Evolutionary conservation across 495 filamentous ascomycete genomes (phyloP).

Genomic region (Aspergillus olivimuriae): DNA sequence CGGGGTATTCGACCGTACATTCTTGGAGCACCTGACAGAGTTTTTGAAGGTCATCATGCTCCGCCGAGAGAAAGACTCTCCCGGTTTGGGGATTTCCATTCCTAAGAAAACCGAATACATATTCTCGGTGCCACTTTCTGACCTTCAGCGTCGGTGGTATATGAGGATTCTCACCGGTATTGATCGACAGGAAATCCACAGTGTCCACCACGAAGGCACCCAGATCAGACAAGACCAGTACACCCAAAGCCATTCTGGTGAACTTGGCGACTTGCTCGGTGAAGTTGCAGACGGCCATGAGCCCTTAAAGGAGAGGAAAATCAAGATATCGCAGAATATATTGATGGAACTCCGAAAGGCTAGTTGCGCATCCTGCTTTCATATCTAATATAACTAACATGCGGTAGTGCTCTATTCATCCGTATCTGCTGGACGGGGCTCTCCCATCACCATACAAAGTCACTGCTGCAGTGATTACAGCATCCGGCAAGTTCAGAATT

Average conservation of each 20-base stretch:
- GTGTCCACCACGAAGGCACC: background rate
- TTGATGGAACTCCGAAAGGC: conserved; percentile 59
- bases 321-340: conserved; percentile 27
- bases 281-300: background rate
- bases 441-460: conserved; percentile 2
- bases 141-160: conserved; percentile 60
- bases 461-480: conserved; percentile 43
- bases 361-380: background rate
- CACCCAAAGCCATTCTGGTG: no score
- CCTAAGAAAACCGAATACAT: conserved; percentile 55
- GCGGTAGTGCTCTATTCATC: conserved; percentile 51
- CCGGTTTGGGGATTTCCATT: conserved; percentile 50
- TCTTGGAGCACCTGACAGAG: conserved; percentile 46
- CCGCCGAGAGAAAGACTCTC: conserved; percentile 55
- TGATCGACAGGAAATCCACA: background rate
- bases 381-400: background rate
- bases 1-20: conserved; percentile 46
- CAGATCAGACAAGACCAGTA: background rate
- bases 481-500: conserved; percentile 59
- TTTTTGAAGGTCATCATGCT: conserved; percentile 60
- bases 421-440: conserved; percentile 42
- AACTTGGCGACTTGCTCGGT: background rate
- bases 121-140: conserved; percentile 54
- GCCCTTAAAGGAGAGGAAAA: background rate
- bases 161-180: conserved; percentile 51